phyloP scores from a whole-genome alignment of 495 filamentous ascomycete genomes.

The Penicillium antarcticum region DNA sequence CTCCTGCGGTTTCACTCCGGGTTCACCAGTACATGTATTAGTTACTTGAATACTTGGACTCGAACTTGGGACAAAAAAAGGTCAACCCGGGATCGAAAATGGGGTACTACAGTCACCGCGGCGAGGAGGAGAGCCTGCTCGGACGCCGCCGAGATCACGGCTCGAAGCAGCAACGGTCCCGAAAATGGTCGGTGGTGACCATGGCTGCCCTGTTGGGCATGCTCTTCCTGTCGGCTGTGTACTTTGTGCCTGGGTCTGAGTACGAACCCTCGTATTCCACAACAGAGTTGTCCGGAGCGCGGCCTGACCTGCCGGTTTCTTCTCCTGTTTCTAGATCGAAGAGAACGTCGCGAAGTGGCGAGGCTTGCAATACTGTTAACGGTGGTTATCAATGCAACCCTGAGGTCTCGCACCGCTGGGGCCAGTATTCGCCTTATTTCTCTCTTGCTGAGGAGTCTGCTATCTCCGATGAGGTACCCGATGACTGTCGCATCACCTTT shows the following conservation, averaged over 20 bases:
- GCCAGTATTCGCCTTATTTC: slow-evolving; percentile 84
- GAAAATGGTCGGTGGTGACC: background rate
- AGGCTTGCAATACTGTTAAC: slow-evolving; percentile 54
- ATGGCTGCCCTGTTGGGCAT: background rate
- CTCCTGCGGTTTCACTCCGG: no score
- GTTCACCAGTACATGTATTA: no score
- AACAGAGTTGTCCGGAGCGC: background rate
- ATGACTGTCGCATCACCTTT: slow-evolving; percentile 68
- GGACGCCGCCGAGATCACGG: background rate
- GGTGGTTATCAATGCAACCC: slow-evolving; percentile 62
- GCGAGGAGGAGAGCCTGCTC: background rate
- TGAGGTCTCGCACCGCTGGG: slow-evolving; percentile 68
- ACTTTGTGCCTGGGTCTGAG: background rate
- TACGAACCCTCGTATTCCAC: background rate
- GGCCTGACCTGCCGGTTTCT: background rate
- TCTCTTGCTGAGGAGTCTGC: slow-evolving; percentile 55
- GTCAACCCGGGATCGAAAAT: background rate
- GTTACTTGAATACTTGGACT: background rate
- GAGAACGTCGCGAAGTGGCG: background rate
- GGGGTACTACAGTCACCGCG: background rate
- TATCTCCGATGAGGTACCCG: slow-evolving; percentile 54
- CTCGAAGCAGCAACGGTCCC: background rate
- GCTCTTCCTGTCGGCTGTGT: background rate
- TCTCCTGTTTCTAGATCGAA: background rate
- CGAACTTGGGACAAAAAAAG: background rate